Conservation (phyloP, 1,284 basidiomycete species). For the Tilletia caries region DNA sequence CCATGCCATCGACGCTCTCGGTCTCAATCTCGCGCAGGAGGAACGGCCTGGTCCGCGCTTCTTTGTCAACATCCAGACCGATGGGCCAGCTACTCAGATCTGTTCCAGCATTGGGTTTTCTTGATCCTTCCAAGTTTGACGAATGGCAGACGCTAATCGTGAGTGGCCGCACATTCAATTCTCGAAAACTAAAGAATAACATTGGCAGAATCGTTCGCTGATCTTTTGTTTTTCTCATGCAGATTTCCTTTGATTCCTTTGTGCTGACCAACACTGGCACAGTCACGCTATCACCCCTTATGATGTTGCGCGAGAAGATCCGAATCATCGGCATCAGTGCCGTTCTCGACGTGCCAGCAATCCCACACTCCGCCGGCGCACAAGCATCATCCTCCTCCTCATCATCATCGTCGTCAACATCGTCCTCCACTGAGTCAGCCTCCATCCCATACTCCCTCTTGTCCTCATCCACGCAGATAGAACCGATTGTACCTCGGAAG, state of each 20-base stretch:
- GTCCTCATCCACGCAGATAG: no score
- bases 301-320: slow-evolving; percentile 71
- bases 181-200: no score
- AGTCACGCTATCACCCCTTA: slow-evolving; percentile 63
- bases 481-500: neutral
- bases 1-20: slow-evolving; percentile 36
- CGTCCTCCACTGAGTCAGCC: slow-evolving; percentile 19
- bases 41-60: slow-evolving; percentile 51
- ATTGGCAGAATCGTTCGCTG: no score
- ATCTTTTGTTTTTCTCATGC: no score
- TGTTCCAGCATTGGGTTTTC: slow-evolving; percentile 87
- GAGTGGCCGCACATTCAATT: slow-evolving; percentile 51
- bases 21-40: slow-evolving; percentile 27
- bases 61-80: slow-evolving; percentile 81
- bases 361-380: neutral
- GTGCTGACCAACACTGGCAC: slow-evolving; percentile 78
- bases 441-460: no score
- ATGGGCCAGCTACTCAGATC: slow-evolving; percentile 64
- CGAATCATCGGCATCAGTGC: slow-evolving; percentile 74
- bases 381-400: slow-evolving; percentile 18
- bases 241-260: slow-evolving; percentile 79
- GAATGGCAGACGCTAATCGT: slow-evolving; percentile 82
- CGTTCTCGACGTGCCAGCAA: slow-evolving; percentile 35
- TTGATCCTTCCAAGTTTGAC: slow-evolving; percentile 64
- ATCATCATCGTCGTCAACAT: slow-evolving; percentile 22